Base-by-base conservation (phyloP, 768 basidiomycete genomes). In the Coprinopsis marcescibilis region DNA sequence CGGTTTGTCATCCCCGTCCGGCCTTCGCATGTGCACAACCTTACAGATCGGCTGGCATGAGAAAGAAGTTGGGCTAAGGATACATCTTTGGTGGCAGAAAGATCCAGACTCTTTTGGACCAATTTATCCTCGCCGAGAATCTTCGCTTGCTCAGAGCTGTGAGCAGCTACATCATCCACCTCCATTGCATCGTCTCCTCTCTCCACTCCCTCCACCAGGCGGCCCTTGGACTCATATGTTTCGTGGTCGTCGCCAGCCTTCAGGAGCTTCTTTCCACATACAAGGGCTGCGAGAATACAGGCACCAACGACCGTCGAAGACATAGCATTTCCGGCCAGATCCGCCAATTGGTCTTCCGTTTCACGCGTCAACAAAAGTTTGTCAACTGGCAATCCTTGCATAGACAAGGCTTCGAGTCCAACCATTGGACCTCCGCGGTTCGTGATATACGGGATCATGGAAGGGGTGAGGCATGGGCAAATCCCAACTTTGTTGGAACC, bases 311-410 rank as follows among this genome's bases (percentile, higher is more conserved):
- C 94, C 1, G 94, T 96, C 3, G 93, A 90, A 1, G 92, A 93
- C 94, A 97, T 97, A 50, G 94, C 94, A 58, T 97, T 97, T 2
- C 94, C 94, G 15, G 94, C 93, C 13, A 97, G 73, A 64, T 96
- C 92, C 2, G 92, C 90, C 5, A 97, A 73, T 50, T 97, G 85
- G 62, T 96, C 94, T 62, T 94, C 89, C 14, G 79, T 89, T 65
- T 97, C 94, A 43, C 91, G 83, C 1, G 94, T 96, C 45, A 97
- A 74, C 15, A 96, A 74, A 1, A 97, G 75, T 61, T 92, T 88
- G 63, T 95, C 88, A 25, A 95, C 82, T 0, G 94, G 94, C 32
- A 97, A 79, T 25, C 94, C 94, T 61, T 97, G 94, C 76, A 97
- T 85, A 10, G 89, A 86, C 34, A 97, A 69, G 1, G 94, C 93